phyloP scores from a whole-genome alignment of 148 eudicot genomes.

The Vaccinium macrocarpon region DNA sequence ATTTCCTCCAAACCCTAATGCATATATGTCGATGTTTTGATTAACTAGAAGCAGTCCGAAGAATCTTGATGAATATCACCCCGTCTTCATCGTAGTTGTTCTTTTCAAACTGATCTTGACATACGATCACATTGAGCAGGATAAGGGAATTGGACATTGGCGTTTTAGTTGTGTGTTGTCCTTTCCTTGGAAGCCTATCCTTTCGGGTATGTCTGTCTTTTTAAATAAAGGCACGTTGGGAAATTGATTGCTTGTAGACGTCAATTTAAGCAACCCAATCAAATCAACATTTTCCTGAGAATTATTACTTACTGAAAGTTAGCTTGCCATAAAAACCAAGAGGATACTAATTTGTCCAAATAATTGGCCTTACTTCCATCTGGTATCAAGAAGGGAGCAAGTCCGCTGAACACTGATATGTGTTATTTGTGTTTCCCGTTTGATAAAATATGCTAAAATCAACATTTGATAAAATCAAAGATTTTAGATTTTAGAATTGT shows the following conservation, averaged over 20 bases:
- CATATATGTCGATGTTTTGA: background rate
- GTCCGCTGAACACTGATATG: no score
- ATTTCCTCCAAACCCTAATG: background rate
- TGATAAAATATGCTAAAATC: no score
- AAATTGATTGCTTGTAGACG: background rate
- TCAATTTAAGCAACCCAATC: background rate
- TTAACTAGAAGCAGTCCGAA: background rate
- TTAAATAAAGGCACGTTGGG: background rate
- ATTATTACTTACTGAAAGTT: no score
- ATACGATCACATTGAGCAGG: slow-evolving; percentile 38
- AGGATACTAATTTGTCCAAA: background rate
- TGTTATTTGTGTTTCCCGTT: no score
- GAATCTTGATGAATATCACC: background rate
- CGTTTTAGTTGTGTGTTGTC: slow-evolving; percentile 86
- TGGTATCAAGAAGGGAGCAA: background rate
- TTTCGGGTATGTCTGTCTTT: slow-evolving; percentile 62
- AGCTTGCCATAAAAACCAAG: background rate
- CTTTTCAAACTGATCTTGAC: background rate
- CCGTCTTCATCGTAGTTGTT: background rate
- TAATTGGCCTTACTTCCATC: background rate
- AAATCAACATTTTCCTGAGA: background rate
- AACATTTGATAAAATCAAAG: no score
- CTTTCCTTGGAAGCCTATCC: slow-evolving; percentile 97
- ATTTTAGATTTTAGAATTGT: no score
- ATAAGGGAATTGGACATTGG: slow-evolving; percentile 93